Conservation (phyloP, 2,329 filamentous ascomycete species). For the Thielaviopsis cerberus region DNA sequence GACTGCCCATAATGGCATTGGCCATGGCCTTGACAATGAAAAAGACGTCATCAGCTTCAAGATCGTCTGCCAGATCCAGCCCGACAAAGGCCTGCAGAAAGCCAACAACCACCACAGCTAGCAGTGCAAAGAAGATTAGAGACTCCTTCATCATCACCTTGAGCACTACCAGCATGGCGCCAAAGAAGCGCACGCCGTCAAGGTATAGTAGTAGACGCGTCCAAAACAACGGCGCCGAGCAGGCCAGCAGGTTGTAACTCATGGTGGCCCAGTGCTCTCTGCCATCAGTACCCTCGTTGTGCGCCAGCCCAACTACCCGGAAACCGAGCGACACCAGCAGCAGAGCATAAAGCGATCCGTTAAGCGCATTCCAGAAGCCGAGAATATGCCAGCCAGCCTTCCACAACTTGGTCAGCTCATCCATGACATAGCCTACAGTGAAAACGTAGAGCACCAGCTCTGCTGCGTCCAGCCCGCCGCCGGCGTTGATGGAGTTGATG, state of each 20-base stretch:
- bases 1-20: slow-evolving; percentile 79
- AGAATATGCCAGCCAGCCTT: slow-evolving; percentile 85
- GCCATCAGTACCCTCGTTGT: slow-evolving; percentile 19
- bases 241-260: slow-evolving; percentile 87
- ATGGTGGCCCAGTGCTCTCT: slow-evolving; percentile 54
- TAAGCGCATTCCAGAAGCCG: slow-evolving; percentile 95
- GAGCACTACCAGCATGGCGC: slow-evolving; percentile 90
- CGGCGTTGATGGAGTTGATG: slow-evolving; percentile 83
- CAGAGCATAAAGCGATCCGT: slow-evolving; percentile 61
- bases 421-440: slow-evolving; percentile 75
- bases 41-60: slow-evolving; percentile 44
- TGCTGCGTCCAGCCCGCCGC: slow-evolving; percentile 64
- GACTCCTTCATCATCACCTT: slow-evolving; percentile 92
- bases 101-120: slow-evolving; percentile 63
- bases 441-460: slow-evolving; percentile 79
- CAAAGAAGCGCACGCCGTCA: slow-evolving; percentile 87
- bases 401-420: slow-evolving; percentile 76
- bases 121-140: slow-evolving; percentile 85
- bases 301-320: slow-evolving; percentile 58
- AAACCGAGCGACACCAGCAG: slow-evolving; percentile 61
- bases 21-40: slow-evolving; percentile 71
- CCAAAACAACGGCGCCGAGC: slow-evolving; percentile 94
- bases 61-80: slow-evolving; percentile 64
- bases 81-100: slow-evolving; percentile 93
- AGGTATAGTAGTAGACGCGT: slow-evolving; percentile 78